Evolutionary conservation across 768 basidiomycete species (phyloP).

Genomic region (Tricholoma terreum): DNA sequence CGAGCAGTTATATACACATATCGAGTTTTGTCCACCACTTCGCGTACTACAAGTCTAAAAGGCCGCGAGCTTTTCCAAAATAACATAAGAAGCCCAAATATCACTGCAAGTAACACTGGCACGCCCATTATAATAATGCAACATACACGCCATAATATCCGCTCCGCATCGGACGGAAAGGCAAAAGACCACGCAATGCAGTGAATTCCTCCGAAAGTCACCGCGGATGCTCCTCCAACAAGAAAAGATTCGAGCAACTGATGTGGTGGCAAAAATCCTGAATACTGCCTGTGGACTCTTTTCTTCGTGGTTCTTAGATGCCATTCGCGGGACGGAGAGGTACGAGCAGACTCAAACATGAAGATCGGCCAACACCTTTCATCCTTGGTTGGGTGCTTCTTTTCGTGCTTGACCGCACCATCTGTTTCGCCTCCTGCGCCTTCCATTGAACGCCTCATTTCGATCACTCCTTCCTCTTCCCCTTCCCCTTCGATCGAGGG

Average conservation of each 20-base stretch:
- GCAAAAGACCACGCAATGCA: conserved; percentile 3
- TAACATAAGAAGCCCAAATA: conserved; percentile 1
- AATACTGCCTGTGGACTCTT: not conserved
- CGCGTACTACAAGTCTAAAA: not conserved
- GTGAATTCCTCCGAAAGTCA: conserved; percentile 1
- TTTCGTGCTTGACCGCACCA: not conserved
- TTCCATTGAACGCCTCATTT: not conserved
- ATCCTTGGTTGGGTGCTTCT: not conserved
- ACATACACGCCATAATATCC: not conserved
- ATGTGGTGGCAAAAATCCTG: not conserved
- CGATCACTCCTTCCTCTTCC: not conserved
- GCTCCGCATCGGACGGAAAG: not conserved
- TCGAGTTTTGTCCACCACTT: not conserved
- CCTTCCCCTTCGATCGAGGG: not conserved
- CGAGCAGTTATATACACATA: not conserved
- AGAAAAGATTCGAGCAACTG: not conserved
- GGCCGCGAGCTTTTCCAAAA: not conserved
- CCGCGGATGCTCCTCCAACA: not conserved
- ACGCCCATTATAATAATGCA: not conserved
- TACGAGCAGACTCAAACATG: not conserved
- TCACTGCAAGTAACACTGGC: not conserved
- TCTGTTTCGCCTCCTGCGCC: not conserved
- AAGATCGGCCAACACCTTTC: not conserved
- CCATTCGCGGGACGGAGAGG: not conserved
- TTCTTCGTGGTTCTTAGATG: not conserved